Conservation (phyloP, 257 asterid species). For the Solanum corneliomulleri region DNA sequence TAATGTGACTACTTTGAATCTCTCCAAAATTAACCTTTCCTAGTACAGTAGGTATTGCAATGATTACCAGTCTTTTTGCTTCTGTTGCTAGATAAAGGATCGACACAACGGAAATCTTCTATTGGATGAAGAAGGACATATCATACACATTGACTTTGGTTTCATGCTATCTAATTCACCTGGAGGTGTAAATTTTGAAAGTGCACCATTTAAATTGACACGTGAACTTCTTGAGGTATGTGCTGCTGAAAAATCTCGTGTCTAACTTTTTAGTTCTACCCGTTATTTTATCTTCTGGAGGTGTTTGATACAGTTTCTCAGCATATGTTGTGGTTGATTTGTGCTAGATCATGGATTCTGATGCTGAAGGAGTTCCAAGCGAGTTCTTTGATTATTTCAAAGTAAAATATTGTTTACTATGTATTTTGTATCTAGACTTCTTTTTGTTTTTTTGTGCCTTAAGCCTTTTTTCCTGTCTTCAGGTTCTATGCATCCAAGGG, state of each 20-base stretch:
- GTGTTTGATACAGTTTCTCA: background rate
- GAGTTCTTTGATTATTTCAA: constrained; percentile 97
- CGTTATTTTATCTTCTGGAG: background rate
- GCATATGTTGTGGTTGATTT: constrained; percentile 9
- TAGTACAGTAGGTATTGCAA: background rate
- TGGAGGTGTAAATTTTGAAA: constrained; percentile 98
- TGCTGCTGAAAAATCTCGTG: background rate
- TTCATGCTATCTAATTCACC: constrained; percentile 99
- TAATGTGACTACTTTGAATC: background rate
- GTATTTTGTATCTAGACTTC: background rate
- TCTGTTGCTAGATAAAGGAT: constrained; percentile 63
- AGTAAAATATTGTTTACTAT: constrained; percentile 17
- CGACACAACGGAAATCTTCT: constrained; percentile 95
- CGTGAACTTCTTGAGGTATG: constrained; percentile 98
- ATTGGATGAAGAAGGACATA: constrained; percentile 99
- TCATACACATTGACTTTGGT: constrained; percentile 97
- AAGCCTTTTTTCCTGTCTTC: background rate
- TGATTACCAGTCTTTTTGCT: background rate
- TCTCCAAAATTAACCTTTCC: background rate
- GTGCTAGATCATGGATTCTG: constrained; percentile 93
- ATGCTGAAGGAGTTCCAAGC: constrained; percentile 98
- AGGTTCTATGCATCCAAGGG: constrained; percentile 89
- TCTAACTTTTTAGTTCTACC: background rate
- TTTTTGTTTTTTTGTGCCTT: background rate
- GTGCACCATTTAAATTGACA: constrained; percentile 96